phyloP scores from a whole-genome alignment of 257 asterid genomes.

The Anisodus acutangulus region DNA sequence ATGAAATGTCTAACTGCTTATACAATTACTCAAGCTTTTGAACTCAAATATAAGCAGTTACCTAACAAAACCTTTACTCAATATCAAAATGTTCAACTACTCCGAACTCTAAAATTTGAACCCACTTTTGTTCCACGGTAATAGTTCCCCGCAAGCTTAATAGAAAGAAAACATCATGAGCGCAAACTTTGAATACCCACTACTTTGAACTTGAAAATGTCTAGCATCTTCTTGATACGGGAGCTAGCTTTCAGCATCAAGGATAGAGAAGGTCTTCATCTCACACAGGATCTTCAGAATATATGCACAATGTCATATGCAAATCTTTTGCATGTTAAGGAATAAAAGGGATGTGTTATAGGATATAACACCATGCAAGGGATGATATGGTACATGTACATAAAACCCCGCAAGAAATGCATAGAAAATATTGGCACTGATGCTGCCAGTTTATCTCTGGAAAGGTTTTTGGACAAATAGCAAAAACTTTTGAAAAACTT shows the following conservation, averaged over 20 bases:
- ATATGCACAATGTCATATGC: constrained; percentile 95
- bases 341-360: constrained; percentile 21
- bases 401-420: background rate
- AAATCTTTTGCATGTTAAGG: constrained; percentile 79
- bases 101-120: background rate
- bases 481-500: background rate
- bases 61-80: background rate
- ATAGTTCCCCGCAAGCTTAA: background rate
- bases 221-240: background rate
- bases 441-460: background rate
- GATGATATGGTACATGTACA: background rate
- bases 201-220: constrained; percentile 12
- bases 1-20: background rate
- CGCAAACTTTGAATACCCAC: constrained; percentile 10
- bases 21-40: background rate
- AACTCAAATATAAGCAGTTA: background rate
- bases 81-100: background rate
- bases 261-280: constrained; percentile 7
- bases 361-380: constrained; percentile 6
- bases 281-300: constrained; percentile 56
- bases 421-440: background rate
- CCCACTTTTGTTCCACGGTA: background rate
- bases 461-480: background rate
- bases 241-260: constrained; percentile 11
- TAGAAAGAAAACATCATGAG: constrained; percentile 1